phyloP scores from a whole-genome alignment of 768 basidiomycete genomes.

The Leccinum rimulosum region DNA sequence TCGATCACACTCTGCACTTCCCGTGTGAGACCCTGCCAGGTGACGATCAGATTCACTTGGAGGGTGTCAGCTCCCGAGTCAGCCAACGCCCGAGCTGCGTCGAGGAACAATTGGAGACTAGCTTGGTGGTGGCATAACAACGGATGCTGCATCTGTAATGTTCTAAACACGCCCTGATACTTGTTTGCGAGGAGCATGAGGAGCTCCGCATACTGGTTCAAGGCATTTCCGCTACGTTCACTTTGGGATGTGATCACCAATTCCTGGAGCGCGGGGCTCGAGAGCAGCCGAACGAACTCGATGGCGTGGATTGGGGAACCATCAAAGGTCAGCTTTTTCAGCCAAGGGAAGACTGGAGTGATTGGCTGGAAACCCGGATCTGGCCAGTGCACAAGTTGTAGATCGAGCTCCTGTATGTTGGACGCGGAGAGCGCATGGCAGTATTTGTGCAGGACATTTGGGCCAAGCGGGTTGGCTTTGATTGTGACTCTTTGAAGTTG shows the following conservation, averaged over 20 bases:
- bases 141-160: conserved; percentile 18
- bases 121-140: conserved; percentile 15
- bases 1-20: conserved; percentile 24
- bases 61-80: conserved; percentile 14
- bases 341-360: conserved; percentile 22
- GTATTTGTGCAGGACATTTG: conserved; percentile 27
- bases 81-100: conserved; percentile 14
- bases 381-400: conserved; percentile 25
- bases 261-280: conserved; percentile 18
- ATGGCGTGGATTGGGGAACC: conserved; percentile 19
- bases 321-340: conserved; percentile 22
- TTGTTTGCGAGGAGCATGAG: conserved; percentile 23
- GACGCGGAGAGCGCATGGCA: conserved; percentile 21
- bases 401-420: conserved; percentile 18
- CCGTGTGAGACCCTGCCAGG: conserved; percentile 14
- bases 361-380: conserved; percentile 15
- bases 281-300: conserved; percentile 21
- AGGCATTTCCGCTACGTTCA: conserved; percentile 9
- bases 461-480: conserved; percentile 21
- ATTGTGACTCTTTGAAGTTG: conserved; percentile 21
- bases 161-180: conserved; percentile 20
- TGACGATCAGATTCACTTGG: conserved; percentile 16
- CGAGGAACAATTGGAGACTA: conserved; percentile 16
- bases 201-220: conserved; percentile 17
- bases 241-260: conserved; percentile 17